phyloP scores from a whole-genome alignment of 2,329 filamentous ascomycete species.

The Cadophora luteo-olivacea region DNA sequence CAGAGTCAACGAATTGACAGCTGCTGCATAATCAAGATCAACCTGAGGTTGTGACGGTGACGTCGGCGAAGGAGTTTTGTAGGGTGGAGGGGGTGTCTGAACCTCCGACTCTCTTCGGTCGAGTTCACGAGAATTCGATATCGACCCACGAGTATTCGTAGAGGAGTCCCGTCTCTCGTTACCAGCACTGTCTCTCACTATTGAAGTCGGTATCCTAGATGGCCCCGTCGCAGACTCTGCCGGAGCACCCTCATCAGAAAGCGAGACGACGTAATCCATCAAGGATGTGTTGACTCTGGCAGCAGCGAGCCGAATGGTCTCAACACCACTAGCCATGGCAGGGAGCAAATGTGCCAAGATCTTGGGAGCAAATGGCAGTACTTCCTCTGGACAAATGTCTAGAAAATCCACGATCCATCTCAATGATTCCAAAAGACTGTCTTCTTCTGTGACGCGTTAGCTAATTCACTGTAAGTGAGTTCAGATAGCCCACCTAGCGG shows the following conservation, averaged over 20 bases:
- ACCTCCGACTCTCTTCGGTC: conserved; percentile 59
- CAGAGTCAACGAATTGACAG: conserved; percentile 89
- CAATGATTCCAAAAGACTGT: conserved; percentile 87
- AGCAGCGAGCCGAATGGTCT: conserved; percentile 87
- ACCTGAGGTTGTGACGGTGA: conserved; percentile 57
- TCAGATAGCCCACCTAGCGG: conserved; percentile 65
- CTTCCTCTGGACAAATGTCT: conserved; percentile 96
- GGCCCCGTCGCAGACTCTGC: conserved; percentile 48
- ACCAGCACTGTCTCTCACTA: conserved; percentile 45
- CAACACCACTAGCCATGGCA: conserved; percentile 89
- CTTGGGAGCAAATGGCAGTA: conserved; percentile 91
- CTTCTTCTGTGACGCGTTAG: conserved; percentile 69
- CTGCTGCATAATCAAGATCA: conserved; percentile 94
- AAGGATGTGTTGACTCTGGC: conserved; percentile 88
- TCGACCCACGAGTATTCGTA: conserved; percentile 44
- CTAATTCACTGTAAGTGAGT: not conserved
- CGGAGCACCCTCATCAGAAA: conserved; percentile 70
- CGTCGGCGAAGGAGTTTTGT: conserved; percentile 39
- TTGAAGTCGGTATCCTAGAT: conserved; percentile 51
- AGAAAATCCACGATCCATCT: conserved; percentile 97
- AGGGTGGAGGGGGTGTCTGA: conserved; percentile 53
- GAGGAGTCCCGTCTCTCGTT: conserved; percentile 43
- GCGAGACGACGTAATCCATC: conserved; percentile 91
- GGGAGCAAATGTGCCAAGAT: conserved; percentile 91
- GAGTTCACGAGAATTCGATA: conserved; percentile 55